Conservation (phyloP, 352 stramenopile species). For the Phytophthora uliginosa region DNA sequence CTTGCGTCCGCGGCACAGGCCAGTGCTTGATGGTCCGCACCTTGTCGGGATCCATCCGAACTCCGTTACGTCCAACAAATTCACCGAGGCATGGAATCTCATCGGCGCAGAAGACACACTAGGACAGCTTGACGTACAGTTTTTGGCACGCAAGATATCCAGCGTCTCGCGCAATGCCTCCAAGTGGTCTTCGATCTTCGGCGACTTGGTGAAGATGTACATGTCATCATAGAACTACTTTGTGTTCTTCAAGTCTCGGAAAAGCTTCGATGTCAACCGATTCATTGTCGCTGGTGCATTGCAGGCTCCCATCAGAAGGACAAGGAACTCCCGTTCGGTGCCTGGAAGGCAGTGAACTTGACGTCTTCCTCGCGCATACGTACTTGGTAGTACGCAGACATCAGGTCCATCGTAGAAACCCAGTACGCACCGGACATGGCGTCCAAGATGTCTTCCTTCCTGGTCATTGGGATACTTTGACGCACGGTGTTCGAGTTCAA, state of each 20-base stretch:
- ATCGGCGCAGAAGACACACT: too few species aligned
- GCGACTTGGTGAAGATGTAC: conserved; percentile 17
- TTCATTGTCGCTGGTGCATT: conserved; percentile 8
- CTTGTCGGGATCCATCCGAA: conserved; percentile 13
- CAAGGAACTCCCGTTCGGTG: conserved; percentile 10
- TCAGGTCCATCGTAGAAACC: too few species aligned
- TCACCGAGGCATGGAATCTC: too few species aligned
- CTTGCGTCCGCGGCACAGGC: background rate
- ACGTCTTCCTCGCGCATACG: conserved; percentile 34
- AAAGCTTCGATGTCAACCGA: conserved; percentile 11
- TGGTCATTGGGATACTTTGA: background rate
- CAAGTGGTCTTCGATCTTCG: conserved; percentile 6
- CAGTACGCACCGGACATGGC: background rate
- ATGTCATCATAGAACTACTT: conserved; percentile 20
- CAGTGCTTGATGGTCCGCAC: conserved; percentile 6
- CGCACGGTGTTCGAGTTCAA: background rate
- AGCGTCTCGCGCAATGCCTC: conserved; percentile 1
- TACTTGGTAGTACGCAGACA: conserved; percentile 34
- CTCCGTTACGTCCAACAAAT: background rate
- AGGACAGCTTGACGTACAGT: too few species aligned
- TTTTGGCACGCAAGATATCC: background rate
- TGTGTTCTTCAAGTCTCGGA: conserved; percentile 2
- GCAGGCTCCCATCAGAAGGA: background rate
- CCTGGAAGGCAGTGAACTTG: conserved; percentile 20
- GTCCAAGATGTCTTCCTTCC: too few species aligned